Base-by-base conservation (phyloP, 495 filamentous ascomycete species). In the Penicillium paxilli region DNA sequence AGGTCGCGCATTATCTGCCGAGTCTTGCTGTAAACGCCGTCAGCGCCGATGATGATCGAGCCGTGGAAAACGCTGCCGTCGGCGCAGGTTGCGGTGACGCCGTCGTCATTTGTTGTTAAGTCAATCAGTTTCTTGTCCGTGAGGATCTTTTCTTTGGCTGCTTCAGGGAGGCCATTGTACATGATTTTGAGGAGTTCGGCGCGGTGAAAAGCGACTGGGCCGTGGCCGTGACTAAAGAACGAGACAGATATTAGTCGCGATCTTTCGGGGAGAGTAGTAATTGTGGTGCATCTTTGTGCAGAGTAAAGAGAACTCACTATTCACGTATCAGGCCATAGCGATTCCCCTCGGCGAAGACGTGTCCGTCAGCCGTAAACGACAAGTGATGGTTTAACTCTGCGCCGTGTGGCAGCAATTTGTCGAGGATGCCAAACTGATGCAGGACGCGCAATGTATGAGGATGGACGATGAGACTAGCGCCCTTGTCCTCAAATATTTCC, bases 11-110 rank as follows among this genome's bases (percentile, higher is more conserved):
- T 74, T 41, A 74, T 57, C 32, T 61, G 46, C 11, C 77, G 62
- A 9, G 72, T 73, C 45, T 59, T 67, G 59, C 78, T 80, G 52
- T 77, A 65, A 20, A 79, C 74, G 2, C 80, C 81, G 52, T 83
- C 81, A 8, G 68, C 69, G 0, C 78, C 80, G 4, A 80, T 60
- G 6, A 82, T 54, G 12, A 80, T 49, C 24, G 77, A 68, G 0
- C 79, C 80, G 5, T 59, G 42, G 32, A 66, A 74, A 0, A 55
- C 30, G 4, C 58, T 70, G 1, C 79, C 79, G 58, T 67, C 64
- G 14, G 41, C 42, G 17, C 54, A 63, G 7, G 33, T 46, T 0
- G 55, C 66, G 0, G 28, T 44, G 45, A 67, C 55, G 0, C 54
- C 55, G 2, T 49, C 16, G 0, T 22, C 21, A 3, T 49, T 37